Base-by-base conservation (phyloP, 2,329 filamentous ascomycete species). In the Colletotrichum aenigma region DNA sequence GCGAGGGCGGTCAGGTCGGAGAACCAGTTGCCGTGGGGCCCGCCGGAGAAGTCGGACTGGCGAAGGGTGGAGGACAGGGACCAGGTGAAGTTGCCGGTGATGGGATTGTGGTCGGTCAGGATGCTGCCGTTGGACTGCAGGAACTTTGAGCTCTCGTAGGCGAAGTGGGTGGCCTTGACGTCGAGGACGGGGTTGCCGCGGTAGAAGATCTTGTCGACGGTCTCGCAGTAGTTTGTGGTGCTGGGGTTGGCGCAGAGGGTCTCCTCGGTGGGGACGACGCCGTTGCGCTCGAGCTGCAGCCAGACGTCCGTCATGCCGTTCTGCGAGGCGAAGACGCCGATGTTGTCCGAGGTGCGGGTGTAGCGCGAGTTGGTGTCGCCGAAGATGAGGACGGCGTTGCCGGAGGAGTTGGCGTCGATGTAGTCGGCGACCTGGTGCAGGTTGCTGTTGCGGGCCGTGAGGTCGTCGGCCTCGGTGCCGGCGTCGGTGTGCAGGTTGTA, bases 401-500 rank as follows among this genome's bases (percentile, higher is more conserved):
- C 92, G 2, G 76, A 79, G 5, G 90, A 93, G 84, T 89, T 88
- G 8, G 84, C 82, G 58, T 88, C 85, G 79, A 94, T 91, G 81
- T 92, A 89, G 70, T 87, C 84, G 3, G 89, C 86, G 0, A 94
- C 86, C 82, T 94, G 92, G 71, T 89, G 84, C 32, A 93, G 81
- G 78, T 93, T 93, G 80, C 87, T 83, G 28, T 87, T 87, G n/a
- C 93, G 89, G 4, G 92, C 92, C 3, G 79, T 79, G 55, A 88
- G 81, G 78, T 94, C 92, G 2, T 78, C 88, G 4, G 82, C 78
- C 66, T 90, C 87, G 34, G 86, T 89, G 18, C 91, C 92, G 21
- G 93, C 93, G 81, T 94, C 93, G 2, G 92, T 85, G 81, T 94
- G 93, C 8, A 94, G 79, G 81, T 94, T 94, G 85, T 94, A 94